Base-by-base conservation (phyloP, 2,329 filamentous ascomycete species). In the Aspergillus floridensis region DNA sequence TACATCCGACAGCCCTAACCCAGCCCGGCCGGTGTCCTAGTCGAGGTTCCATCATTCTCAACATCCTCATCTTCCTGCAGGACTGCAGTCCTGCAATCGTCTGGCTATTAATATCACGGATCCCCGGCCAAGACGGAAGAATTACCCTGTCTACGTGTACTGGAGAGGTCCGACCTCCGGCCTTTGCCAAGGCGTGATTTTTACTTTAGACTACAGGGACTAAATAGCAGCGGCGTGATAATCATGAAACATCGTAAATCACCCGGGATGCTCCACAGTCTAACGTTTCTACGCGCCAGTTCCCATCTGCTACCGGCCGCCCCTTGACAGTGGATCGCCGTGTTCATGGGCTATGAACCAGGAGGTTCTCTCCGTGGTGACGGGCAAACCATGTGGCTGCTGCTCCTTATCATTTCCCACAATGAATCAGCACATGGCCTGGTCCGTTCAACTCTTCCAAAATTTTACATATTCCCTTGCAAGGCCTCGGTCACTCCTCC, bases 241-340 rank as follows among this genome's bases (percentile, higher is more conserved):
- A 61, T 56, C 53, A 21, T 63, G 61, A 63, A 63, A 63, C 61
- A 51, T 53, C 50, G 49, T 53, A 49, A 63, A 63, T 63, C 49
- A 54, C 56, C 41, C 48, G 41, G 47, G 16, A 47, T 35, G 12
- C 26, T 55, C 53, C 44, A 48, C 41, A 44, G 26, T 48, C 53
- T 24, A 55, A 41, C 41, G 47, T 21, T 48, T 24, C 26, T 26
- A 21, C 29, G 32, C 32, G 14, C 32, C 32, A 35, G 12, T 35
- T 35, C 11, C 12, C 2, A 35, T 16, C 12, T 35, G 38, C 38
- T 44, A n/a, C 38, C 38, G 38, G 38, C 38, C 38, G 16, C 38
- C 38, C 38, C 38, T 19, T 44, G 12, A 21, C n/a, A 11, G 53
- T 55, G 41, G 44, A 48, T n/a, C 41, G 21, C 32, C 41, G 41